Conservation (phyloP, 2,329 filamentous ascomycete genomes). For the Biscogniauxia marginata region DNA sequence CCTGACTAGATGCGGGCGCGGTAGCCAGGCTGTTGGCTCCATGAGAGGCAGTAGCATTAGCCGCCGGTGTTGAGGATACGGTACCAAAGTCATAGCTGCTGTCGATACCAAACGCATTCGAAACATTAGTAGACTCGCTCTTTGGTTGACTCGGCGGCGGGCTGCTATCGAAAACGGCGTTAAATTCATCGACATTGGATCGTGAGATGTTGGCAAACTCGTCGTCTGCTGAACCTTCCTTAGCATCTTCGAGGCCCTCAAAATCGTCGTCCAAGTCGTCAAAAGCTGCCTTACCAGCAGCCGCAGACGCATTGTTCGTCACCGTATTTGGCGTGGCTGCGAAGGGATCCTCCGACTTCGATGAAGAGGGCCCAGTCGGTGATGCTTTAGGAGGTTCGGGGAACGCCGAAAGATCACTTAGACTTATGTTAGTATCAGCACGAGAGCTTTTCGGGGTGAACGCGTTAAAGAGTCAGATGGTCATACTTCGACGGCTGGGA, state of each 20-base stretch:
- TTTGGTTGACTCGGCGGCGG: conserved; percentile 54
- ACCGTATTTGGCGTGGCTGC: conserved; percentile 36
- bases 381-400: conserved; percentile 36
- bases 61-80: conserved; percentile 37
- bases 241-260: conserved; percentile 79
- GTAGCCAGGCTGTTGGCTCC: conserved; percentile 35
- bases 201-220: conserved; percentile 75
- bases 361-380: conserved; percentile 34
- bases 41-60: conserved; percentile 32
- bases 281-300: conserved; percentile 54
- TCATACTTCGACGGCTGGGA: conserved; percentile 32
- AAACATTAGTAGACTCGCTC: conserved; percentile 45
- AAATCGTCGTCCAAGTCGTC: conserved; percentile 80
- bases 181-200: conserved; percentile 74
- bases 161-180: conserved; percentile 75
- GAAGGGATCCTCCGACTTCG: conserved; percentile 34
- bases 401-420: conserved; percentile 30
- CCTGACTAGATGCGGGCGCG: conserved; percentile 38
- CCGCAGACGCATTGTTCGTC: conserved; percentile 32
- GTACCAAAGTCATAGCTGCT: conserved; percentile 60
- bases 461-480: conserved; percentile 9
- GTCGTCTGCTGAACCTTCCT: conserved; percentile 75
- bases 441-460: background rate
- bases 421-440: conserved; percentile 23
- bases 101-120: conserved; percentile 50